These are phyloP conservation scores for Brasenia schreberi DNA, from an alignment of 164 flowering plant species.

Conservation along the genomic window DNA sequence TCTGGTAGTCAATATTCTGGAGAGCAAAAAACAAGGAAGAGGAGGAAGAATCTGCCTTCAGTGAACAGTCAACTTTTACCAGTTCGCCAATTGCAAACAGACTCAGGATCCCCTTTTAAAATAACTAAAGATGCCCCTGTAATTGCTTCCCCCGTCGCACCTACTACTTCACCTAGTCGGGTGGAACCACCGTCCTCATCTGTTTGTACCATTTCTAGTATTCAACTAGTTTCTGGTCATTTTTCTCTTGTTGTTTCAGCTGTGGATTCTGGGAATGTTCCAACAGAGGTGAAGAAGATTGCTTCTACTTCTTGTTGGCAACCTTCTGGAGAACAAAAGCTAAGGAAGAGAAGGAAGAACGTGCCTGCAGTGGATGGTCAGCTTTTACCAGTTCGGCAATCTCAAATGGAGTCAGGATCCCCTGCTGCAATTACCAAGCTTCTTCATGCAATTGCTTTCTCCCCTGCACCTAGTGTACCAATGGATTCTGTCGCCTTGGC, in stretches of 20 bases:
- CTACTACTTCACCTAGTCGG: conserved; percentile 5
- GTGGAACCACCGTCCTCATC: not conserved
- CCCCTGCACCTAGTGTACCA: conserved; percentile 14
- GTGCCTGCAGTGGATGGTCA: conserved; percentile 31
- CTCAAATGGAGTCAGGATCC: conserved; percentile 21
- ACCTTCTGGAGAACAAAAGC: conserved; percentile 32
- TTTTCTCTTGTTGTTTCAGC: conserved; percentile 19
- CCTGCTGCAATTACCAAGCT: conserved; percentile 12
- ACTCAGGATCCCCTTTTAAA: conserved; percentile 15
- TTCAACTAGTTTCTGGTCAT: conserved; percentile 21
- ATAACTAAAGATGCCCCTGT: conserved; percentile 16
- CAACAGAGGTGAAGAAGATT: conserved; percentile 22
- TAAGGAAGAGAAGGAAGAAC: conserved; percentile 63
- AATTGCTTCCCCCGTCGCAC: conserved; percentile 21
- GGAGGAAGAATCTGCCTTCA: conserved; percentile 37
- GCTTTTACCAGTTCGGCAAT: conserved; percentile 15
- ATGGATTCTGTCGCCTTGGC: not conserved
- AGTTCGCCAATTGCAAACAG: conserved; percentile 21
- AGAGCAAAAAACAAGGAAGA: conserved; percentile 58
- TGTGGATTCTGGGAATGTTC: conserved; percentile 16
- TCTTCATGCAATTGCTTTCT: conserved; percentile 23
- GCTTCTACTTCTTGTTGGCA: conserved; percentile 20
- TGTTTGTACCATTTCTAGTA: conserved; percentile 22
- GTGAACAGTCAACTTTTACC: conserved; percentile 27
- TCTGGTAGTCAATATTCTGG: conserved; percentile 21